Percentiles rank a stretch among this genome's conserved stretches.
Conservation (phyloP, 441 rosid genomes). For the Sinapis alba region DNA sequence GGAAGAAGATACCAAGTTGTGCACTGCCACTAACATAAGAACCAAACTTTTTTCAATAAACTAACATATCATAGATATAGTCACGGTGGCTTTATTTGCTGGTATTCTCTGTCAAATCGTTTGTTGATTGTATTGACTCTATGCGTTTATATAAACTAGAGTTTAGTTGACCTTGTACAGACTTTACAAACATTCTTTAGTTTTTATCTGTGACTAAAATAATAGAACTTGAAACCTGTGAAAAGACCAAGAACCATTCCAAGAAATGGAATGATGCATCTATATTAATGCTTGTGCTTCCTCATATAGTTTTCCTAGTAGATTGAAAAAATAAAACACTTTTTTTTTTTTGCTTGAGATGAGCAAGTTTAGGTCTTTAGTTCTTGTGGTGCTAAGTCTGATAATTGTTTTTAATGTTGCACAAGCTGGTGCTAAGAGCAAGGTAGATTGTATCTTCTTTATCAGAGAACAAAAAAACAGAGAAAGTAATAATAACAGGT, state of each 20-base stretch:
- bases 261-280: neutral
- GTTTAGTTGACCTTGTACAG: neutral
- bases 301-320: neutral
- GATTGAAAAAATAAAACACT: neutral
- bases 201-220: neutral
- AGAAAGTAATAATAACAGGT: neutral
- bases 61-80: neutral
- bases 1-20: neutral
- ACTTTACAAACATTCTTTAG: neutral
- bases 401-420: neutral
- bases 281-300: neutral
- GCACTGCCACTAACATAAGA: neutral
- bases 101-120: neutral
- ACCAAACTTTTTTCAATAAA: neutral
- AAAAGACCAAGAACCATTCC: neutral
- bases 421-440: slow-evolving; percentile 5
- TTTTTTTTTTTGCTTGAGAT: neutral
- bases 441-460: slow-evolving; percentile 3
- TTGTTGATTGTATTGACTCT: neutral
- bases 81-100: neutral
- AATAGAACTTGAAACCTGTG: neutral
- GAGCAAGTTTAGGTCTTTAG: neutral
- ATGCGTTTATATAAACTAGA: neutral
- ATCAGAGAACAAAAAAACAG: neutral
- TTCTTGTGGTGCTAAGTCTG: slow-evolving; percentile 1